Evolutionary conservation across 345 rosid genomes (phyloP), one percentile per base, ranked within the genome.

Genomic region (Arabis alpina): DNA sequence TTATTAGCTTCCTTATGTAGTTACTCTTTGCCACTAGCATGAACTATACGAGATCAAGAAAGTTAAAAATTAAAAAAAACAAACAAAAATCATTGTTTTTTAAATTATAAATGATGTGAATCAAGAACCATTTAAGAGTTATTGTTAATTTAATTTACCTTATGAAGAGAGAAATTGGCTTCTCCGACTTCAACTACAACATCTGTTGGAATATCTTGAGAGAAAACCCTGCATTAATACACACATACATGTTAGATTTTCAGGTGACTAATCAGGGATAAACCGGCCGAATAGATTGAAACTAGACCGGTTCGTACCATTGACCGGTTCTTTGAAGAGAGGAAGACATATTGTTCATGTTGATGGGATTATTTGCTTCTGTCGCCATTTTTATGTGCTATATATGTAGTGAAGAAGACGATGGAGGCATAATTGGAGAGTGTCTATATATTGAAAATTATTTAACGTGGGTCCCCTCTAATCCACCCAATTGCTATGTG

Each of bases 21-120:
- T 94, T 94, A 79, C 99, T 89, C 85, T 91, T 94, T 2, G 95
- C 95, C 52, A 88, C 93, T 11, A 94, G 76, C 95, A 87, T 85
- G 82, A 91, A 91, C 98, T 93, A 82, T 57, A 62, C 12, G 32
- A 48, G 51, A 16, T 23, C 48, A 51, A 66, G 10, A 41, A 57
- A 58, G 15, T 4, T 13, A 2, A 23, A 14, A 15, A 24, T 23
- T 37, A 10, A 36, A 36, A 36, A 36, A 36, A 2, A 36, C 7
- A 36, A 7, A 36, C 2, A 2, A 27, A n/a, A 27, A 59, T 6
- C 15, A 3, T 10, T 16, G 7, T 55, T 3, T 2, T 5, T 39
- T 3, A 32, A 4, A 3, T 0, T 5, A 2, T 28, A 43, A 42
- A 13, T 44, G 8, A 32, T 28, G 19, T 54, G 74, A 70, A 50